Evolutionary conservation across 1,139 yeast species (phyloP), one percentile per base, ranked within the genome.

Genomic region (Diutina sp.): DNA sequence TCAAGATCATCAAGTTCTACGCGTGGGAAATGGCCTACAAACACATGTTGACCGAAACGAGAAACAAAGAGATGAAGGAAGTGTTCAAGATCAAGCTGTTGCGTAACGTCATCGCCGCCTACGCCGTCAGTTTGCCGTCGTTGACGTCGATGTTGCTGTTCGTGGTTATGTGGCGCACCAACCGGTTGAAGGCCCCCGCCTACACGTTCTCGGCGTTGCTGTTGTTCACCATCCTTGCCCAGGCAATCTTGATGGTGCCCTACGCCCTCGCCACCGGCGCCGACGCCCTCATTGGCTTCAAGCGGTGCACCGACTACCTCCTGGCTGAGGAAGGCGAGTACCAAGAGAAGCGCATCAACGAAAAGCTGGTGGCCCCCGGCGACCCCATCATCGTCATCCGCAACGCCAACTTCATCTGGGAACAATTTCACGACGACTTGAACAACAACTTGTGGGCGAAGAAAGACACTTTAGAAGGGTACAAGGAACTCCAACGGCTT

Each of bases 231-330:
- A 76, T 79, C 55, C 72, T 80, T 62, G 78, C 82, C 4, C 76
- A 73, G 60, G 79, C 80, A 44, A 74, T 80, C 58, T 72, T 79
- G 72, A 69, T 80, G 61, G 70, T 80, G 58, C 84, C 85, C 14
- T 69, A 78, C 57, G 80, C 90, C 18, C 71, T 80, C 57, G 76
- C 81, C 12, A 72, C 82, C 41, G 78, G 78, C 38, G 78, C 82
- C 32, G 85, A 80, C 67, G 84, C 83, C 1, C 68, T 71, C 60
- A 73, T 79, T 63, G 84, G 83, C 0, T 76, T 78, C 61, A 68
- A 67, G 48, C 70, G 84, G 32, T 51, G 41, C 12, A 51, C 54
- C 8, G 46, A 50, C 45, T 50, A 29, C 32, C 32, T 50, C 12
- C 21, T 16, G 44, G 28, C 53, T 14, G 53, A 50, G 14, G 54